Percentiles rank a stretch among this genome's conserved stretches.
Conservation (phyloP, 768 basidiomycete species). For the Lentinula guzmanii region DNA sequence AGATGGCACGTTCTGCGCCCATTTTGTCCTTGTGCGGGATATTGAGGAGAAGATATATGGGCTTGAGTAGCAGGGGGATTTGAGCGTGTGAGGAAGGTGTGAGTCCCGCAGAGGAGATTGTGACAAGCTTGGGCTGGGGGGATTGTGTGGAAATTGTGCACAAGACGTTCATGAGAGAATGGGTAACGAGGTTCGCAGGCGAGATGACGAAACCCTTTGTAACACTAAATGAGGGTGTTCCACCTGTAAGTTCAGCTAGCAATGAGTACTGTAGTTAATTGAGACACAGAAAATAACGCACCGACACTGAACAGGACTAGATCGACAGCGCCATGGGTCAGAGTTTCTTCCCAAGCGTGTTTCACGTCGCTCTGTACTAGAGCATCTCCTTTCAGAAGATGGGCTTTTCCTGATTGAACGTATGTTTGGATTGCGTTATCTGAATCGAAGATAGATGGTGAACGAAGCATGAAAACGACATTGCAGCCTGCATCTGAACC, state of each 20-base stretch:
- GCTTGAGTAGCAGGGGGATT: conserved; percentile 43
- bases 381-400: conserved; percentile 57
- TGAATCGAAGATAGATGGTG: conserved; percentile 42
- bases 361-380: conserved; percentile 44
- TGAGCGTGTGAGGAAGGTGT: conserved; percentile 35
- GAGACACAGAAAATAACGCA: conserved; percentile 17
- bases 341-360: conserved; percentile 44
- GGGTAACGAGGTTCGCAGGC: conserved; percentile 55
- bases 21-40: conserved; percentile 56
- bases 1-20: conserved; percentile 46
- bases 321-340: conserved; percentile 35
- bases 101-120: conserved; percentile 48
- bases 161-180: conserved; percentile 48
- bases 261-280: background rate
- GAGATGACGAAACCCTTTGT: conserved; percentile 42
- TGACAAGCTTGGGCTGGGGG: conserved; percentile 43
- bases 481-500: conserved; percentile 46
- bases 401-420: conserved; percentile 44
- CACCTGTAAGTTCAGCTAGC: conserved; percentile 28
- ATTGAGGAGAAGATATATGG: conserved; percentile 41
- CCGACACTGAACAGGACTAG: conserved; percentile 59
- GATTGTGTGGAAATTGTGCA: conserved; percentile 40
- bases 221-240: conserved; percentile 36
- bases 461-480: conserved; percentile 61
- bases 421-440: conserved; percentile 48